phyloP scores from a whole-genome alignment of 768 basidiomycete species.

The Gelatoporia subvermispora region DNA sequence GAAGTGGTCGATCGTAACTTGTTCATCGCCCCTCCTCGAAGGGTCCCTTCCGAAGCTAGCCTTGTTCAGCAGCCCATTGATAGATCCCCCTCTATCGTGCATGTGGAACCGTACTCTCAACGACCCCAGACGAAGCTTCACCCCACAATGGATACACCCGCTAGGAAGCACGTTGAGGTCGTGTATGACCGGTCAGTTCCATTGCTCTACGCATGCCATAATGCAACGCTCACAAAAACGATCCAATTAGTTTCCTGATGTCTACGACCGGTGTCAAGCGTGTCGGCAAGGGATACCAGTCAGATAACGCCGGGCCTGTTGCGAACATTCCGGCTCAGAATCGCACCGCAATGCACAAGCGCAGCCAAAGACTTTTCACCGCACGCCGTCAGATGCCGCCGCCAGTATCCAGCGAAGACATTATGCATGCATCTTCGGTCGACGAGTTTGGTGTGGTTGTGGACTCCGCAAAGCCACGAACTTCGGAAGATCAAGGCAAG shows the following conservation, averaged over 20 bases:
- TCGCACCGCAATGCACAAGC: slow-evolving; percentile 22
- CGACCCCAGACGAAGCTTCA: slow-evolving; percentile 35
- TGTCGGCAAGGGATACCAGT: slow-evolving; percentile 77
- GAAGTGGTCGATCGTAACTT: slow-evolving; percentile 63
- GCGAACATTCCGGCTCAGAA: slow-evolving; percentile 27
- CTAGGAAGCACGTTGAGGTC: slow-evolving; percentile 55
- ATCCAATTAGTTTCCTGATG: slow-evolving; percentile 52
- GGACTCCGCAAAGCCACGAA: slow-evolving; percentile 12
- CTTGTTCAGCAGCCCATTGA: too few relatives aligned
- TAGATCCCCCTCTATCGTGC: slow-evolving; percentile 46
- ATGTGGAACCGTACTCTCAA: slow-evolving; percentile 62
- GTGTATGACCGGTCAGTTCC: slow-evolving; percentile 59
- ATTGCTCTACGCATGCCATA: background rate
- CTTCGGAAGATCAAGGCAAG: slow-evolving; percentile 41
- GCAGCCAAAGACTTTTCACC: slow-evolving; percentile 42
- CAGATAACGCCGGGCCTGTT: slow-evolving; percentile 47
- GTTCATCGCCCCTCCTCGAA: slow-evolving; percentile 47
- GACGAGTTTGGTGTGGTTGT: slow-evolving; percentile 62
- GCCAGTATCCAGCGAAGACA: slow-evolving; percentile 66
- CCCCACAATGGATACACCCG: slow-evolving; percentile 44
- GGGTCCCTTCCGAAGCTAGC: too few relatives aligned
- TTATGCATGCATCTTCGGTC: slow-evolving; percentile 42
- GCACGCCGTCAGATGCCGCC: slow-evolving; percentile 58
- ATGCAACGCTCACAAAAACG: too few relatives aligned
- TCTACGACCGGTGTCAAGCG: slow-evolving; percentile 78